phyloP scores from a whole-genome alignment of 192 early-diverging fungal genomes.

The Linnemannia elongata region DNA sequence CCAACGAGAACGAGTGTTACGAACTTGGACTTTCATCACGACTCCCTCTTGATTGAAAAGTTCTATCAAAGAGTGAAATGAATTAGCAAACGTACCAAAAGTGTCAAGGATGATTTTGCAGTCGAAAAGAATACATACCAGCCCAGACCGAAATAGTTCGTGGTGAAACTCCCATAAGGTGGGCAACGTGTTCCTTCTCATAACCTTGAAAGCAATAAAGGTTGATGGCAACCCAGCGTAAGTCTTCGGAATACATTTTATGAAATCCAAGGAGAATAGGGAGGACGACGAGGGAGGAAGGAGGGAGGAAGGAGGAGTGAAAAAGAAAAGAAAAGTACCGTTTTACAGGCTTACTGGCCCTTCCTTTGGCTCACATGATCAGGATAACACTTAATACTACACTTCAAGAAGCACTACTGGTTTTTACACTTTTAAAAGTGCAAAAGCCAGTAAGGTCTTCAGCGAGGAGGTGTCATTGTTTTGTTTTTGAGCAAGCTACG shows the following conservation, averaged over 20 bases:
- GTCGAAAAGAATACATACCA: neutral
- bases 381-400: neutral
- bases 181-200: neutral
- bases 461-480: too few relatives aligned
- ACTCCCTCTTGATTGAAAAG: too few relatives aligned
- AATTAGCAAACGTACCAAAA: too few relatives aligned
- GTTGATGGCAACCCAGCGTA: neutral
- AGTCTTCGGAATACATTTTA: neutral
- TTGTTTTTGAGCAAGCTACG: too few relatives aligned
- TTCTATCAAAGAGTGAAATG: too few relatives aligned
- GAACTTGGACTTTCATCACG: too few relatives aligned
- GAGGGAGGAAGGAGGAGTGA: neutral
- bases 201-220: neutral
- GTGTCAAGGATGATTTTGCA: neutral
- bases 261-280: neutral
- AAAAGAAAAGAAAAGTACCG: neutral
- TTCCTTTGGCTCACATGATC: neutral
- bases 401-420: neutral
- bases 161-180: neutral
- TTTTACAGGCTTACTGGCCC: neutral
- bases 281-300: neutral
- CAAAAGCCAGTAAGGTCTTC: too few relatives aligned
- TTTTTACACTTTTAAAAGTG: too few relatives aligned
- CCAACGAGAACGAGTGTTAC: too few relatives aligned
- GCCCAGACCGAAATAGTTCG: neutral